Evolutionary conservation across 2,329 filamentous ascomycete genomes (phyloP).

Genomic region (Cadophora sp.): DNA sequence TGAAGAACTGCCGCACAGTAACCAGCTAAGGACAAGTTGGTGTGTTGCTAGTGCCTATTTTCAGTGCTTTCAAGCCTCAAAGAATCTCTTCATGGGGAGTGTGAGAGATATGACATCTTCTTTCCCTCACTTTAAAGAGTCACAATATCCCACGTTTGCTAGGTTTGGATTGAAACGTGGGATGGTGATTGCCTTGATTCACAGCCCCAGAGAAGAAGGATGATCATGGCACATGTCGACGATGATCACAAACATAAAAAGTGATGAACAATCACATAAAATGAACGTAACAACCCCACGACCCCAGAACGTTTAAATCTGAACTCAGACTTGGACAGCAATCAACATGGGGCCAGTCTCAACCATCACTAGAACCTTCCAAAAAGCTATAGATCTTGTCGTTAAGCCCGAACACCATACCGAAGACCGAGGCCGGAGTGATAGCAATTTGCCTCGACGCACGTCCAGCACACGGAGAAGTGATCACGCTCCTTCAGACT

Average conservation of each 20-base stretch:
- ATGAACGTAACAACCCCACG: background rate
- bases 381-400: conserved; percentile 1
- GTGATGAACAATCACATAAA: background rate
- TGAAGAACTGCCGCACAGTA: no score
- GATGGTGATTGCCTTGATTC: background rate
- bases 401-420: background rate
- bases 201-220: background rate
- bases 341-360: background rate
- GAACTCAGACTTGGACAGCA: background rate
- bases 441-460: background rate
- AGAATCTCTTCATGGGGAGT: no score
- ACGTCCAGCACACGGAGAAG: background rate
- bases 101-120: no score
- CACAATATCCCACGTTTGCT: no score
- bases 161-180: background rate
- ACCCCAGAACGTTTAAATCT: background rate
- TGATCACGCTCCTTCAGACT: background rate
- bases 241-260: background rate
- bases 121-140: no score
- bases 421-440: background rate
- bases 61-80: no score
- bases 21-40: no score
- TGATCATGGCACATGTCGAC: background rate
- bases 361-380: background rate
- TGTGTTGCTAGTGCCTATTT: no score